phyloP scores from a whole-genome alignment of 2,329 filamentous ascomycete genomes.

The Tolypocladium nubicola region DNA sequence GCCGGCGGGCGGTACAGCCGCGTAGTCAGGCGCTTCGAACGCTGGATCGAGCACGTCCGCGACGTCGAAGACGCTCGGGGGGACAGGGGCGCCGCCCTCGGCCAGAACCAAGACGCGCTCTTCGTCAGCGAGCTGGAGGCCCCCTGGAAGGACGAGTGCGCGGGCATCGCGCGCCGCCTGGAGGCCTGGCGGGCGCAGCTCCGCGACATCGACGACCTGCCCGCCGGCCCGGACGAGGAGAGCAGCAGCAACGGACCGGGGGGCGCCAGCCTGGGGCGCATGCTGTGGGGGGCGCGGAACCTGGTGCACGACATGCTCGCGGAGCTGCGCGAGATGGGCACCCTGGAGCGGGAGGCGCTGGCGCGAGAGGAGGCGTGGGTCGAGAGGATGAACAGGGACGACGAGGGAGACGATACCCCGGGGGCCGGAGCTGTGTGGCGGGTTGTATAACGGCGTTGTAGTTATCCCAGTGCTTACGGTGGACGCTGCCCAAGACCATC shows the following conservation, averaged over 20 bases:
- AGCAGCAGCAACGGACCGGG: conserved; percentile 4
- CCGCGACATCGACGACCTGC: conserved; percentile 21
- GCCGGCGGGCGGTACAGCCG: conserved; percentile 44
- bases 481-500: not conserved
- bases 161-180: conserved; percentile 40
- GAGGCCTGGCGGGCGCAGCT: conserved; percentile 42
- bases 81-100: conserved; percentile 19
- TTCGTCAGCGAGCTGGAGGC: conserved; percentile 46
- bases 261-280: conserved; percentile 29
- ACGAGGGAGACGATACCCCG: conserved; percentile 23
- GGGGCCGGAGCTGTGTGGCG: conserved; percentile 40
- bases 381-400: conserved; percentile 36
- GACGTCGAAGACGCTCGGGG: conserved; percentile 34
- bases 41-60: conserved; percentile 40
- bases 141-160: conserved; percentile 49
- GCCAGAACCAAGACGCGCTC: conserved; percentile 24
- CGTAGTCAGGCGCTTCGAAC: conserved; percentile 46
- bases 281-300: conserved; percentile 35
- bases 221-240: conserved; percentile 14
- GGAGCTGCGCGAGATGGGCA: conserved; percentile 52
- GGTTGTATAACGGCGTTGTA: conserved; percentile 12
- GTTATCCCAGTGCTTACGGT: not conserved
- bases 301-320: conserved; percentile 49
- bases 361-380: conserved; percentile 50
- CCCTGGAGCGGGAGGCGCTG: conserved; percentile 48